Evolutionary conservation across 169 alveolate genomes (phyloP).

Genomic region (Plasmodium fragile): DNA sequence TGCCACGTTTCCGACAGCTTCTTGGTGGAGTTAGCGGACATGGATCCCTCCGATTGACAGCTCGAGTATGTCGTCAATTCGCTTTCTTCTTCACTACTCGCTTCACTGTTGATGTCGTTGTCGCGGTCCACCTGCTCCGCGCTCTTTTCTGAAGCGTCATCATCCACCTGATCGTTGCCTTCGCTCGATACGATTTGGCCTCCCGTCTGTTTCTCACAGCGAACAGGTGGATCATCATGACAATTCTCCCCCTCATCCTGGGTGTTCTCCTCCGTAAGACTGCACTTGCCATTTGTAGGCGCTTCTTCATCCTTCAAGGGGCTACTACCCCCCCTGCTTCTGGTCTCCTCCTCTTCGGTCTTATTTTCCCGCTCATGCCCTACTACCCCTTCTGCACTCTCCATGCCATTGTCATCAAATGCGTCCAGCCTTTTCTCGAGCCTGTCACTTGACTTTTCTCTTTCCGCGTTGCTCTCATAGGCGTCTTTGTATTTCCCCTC

Average conservation of each 20-base stretch:
- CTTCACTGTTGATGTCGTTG: neutral
- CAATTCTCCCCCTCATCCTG: neutral
- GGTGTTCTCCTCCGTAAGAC: neutral
- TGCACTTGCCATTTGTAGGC: constrained; percentile 1
- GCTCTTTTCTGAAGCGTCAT: neutral
- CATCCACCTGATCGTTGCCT: neutral
- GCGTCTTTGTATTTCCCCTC: constrained; percentile 20
- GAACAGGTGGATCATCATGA: neutral
- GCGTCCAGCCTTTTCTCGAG: constrained; percentile 33
- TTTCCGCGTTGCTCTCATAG: constrained; percentile 4
- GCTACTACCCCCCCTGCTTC: neutral
- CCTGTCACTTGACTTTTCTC: neutral
- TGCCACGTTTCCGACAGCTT: constrained; percentile 69
- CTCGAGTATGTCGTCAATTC: constrained; percentile 32
- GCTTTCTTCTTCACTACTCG: neutral
- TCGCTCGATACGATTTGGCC: neutral
- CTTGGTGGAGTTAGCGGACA: constrained; percentile 13
- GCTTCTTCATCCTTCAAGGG: neutral
- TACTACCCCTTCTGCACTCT: neutral
- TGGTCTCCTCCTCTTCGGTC: neutral
- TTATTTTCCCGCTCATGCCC: neutral
- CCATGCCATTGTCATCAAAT: neutral
- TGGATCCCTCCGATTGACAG: neutral
- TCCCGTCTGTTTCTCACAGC: neutral
- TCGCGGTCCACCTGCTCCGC: neutral